phyloP scores from a whole-genome alignment of 441 rosid species.

The Erodium texanum region DNA sequence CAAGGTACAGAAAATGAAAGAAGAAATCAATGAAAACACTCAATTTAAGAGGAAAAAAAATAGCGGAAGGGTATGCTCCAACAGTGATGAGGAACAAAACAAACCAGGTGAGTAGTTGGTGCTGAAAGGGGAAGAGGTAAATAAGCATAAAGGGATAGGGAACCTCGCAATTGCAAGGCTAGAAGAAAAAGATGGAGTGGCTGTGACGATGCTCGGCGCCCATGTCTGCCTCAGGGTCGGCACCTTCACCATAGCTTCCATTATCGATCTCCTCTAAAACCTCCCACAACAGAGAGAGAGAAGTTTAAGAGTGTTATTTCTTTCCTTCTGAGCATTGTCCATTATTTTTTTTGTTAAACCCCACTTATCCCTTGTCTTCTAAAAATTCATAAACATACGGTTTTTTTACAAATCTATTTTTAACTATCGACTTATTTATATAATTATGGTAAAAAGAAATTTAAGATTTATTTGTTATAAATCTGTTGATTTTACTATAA shows the following conservation, averaged over 20 bases:
- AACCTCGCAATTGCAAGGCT: background rate
- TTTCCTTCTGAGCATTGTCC: too few relatives aligned
- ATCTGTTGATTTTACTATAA: too few relatives aligned
- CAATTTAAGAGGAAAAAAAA: background rate
- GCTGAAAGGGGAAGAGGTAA: background rate
- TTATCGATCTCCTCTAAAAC: constrained; percentile 1
- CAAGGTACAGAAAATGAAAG: background rate
- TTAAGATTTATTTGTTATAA: too few relatives aligned
- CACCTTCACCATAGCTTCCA: constrained; percentile 1
- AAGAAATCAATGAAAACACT: background rate
- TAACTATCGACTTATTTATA: too few relatives aligned
- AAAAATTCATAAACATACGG: too few relatives aligned
- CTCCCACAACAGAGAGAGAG: background rate
- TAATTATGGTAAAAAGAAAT: too few relatives aligned
- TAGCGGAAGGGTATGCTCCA: background rate
- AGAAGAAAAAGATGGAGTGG: background rate
- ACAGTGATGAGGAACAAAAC: background rate
- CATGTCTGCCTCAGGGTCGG: background rate
- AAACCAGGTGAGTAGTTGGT: constrained; percentile 4
- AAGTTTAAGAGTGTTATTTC: background rate
- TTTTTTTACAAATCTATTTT: too few relatives aligned
- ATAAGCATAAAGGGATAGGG: background rate
- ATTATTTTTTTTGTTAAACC: too few relatives aligned
- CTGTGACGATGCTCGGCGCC: background rate
- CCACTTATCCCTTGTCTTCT: too few relatives aligned